Conservation (phyloP, 2,329 filamentous ascomycete species). For the Pleomassaria siparia region DNA sequence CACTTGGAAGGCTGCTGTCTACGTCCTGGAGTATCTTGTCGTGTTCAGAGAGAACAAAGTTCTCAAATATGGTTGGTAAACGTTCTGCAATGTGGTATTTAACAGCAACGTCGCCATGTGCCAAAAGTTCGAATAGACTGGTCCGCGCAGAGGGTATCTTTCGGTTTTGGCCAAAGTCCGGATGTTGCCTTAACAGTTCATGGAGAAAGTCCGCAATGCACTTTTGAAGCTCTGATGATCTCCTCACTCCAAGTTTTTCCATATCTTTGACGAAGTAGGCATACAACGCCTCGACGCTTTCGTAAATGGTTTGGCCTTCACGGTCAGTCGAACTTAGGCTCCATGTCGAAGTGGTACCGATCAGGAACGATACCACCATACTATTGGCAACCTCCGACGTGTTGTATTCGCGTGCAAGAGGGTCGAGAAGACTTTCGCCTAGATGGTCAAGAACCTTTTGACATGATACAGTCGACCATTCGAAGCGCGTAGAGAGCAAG, state of each 20-base stretch:
- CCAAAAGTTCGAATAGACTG: constrained; percentile 72
- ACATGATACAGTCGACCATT: constrained; percentile 25
- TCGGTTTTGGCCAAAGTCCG: constrained; percentile 65
- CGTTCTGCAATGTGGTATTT: constrained; percentile 74
- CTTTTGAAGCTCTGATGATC: constrained; percentile 70
- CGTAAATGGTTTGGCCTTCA: constrained; percentile 51
- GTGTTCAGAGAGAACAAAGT: constrained; percentile 81
- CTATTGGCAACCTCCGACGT: constrained; percentile 42
- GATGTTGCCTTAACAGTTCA: constrained; percentile 65
- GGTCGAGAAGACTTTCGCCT: constrained; percentile 34
- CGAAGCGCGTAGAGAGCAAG: constrained; percentile 25
- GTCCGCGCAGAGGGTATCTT: constrained; percentile 66
- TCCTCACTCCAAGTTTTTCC: constrained; percentile 63
- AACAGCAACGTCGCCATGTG: constrained; percentile 65
- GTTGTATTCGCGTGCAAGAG: constrained; percentile 38
- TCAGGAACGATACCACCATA: constrained; percentile 37
- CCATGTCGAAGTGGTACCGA: constrained; percentile 32
- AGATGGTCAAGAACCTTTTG: constrained; percentile 32
- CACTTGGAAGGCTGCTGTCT: constrained; percentile 72
- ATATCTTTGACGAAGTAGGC: constrained; percentile 70
- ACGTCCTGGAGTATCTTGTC: constrained; percentile 84
- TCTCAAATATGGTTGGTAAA: constrained; percentile 73
- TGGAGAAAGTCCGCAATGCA: constrained; percentile 70
- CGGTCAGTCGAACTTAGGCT: constrained; percentile 22
- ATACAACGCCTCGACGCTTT: constrained; percentile 74